phyloP scores from a whole-genome alignment of 768 basidiomycete species.

The Russula brevipes region DNA sequence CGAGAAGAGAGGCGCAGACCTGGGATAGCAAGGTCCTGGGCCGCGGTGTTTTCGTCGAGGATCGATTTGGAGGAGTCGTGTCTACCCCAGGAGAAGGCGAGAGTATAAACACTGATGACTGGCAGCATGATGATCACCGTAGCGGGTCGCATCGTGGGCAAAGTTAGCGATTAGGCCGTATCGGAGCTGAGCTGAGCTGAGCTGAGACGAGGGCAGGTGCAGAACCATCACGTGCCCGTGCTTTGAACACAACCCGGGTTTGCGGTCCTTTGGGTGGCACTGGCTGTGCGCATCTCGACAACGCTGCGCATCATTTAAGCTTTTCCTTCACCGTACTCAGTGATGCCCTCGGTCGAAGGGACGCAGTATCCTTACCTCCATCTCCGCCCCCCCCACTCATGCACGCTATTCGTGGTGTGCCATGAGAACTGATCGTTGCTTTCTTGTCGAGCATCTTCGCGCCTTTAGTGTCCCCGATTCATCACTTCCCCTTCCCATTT shows the following conservation, averaged over 20 bases:
- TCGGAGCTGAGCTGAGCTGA: background rate
- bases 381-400: too few relatives aligned
- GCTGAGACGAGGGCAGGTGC: background rate
- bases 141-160: background rate
- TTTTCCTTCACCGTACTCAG: background rate
- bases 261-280: too few relatives aligned
- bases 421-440: too few relatives aligned
- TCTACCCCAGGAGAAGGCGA: conserved; percentile 5
- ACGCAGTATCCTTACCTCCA: too few relatives aligned
- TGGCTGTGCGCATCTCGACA: too few relatives aligned
- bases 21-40: background rate
- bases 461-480: too few relatives aligned
- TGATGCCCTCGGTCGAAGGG: too few relatives aligned
- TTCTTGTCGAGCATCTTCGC: too few relatives aligned
- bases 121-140: background rate
- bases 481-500: too few relatives aligned
- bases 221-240: background rate
- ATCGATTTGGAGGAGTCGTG: background rate
- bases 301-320: background rate
- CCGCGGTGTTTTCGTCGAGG: background rate
- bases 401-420: too few relatives aligned
- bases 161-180: background rate
- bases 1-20: conserved; percentile 2
- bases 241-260: too few relatives aligned
- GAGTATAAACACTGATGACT: background rate